Evolutionary conservation across 148 eudicot genomes (phyloP).

Genomic region (Limonium bicolor): DNA sequence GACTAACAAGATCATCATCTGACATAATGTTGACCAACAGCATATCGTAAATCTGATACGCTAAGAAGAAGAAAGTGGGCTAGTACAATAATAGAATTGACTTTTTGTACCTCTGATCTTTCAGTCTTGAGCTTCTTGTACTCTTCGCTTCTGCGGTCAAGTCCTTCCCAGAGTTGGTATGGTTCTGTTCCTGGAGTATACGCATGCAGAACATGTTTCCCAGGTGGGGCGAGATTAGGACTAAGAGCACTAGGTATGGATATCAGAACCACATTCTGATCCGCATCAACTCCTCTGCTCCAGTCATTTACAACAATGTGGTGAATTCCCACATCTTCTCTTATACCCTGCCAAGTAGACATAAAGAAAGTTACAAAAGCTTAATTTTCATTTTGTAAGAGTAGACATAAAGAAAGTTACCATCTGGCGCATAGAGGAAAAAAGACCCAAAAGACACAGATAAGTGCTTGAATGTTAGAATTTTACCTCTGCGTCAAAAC

Average conservation of each 20-base stretch:
- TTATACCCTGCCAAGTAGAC: constrained; percentile 38
- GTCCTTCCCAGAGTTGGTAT: constrained; percentile 83
- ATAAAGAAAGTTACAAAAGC: background rate
- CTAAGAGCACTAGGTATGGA: constrained; percentile 84
- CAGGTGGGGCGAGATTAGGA: constrained; percentile 79
- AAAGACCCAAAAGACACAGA: too few species aligned
- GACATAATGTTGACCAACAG: too few species aligned
- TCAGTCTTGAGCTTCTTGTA: constrained; percentile 82
- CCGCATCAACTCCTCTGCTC: constrained; percentile 89
- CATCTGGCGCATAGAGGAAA: too few species aligned
- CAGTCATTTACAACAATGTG: constrained; percentile 92
- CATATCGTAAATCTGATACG: too few species aligned
- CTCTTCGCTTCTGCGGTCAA: constrained; percentile 65
- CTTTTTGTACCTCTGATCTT: constrained; percentile 86
- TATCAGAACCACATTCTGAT: constrained; percentile 90
- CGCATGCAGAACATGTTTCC: constrained; percentile 88
- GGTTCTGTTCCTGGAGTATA: constrained; percentile 94
- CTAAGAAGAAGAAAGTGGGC: too few species aligned
- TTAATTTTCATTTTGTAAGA: too few species aligned
- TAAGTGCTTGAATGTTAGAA: too few species aligned
- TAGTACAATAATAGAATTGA: too few species aligned
- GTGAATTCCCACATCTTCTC: constrained; percentile 81
- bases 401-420: too few species aligned
- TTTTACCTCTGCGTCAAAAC: constrained; percentile 91
- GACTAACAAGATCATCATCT: too few species aligned